Evolutionary conservation across 257 asterid genomes (phyloP), one percentile per base, ranked within the genome.

Genomic region (Nicotiana paniculata): DNA sequence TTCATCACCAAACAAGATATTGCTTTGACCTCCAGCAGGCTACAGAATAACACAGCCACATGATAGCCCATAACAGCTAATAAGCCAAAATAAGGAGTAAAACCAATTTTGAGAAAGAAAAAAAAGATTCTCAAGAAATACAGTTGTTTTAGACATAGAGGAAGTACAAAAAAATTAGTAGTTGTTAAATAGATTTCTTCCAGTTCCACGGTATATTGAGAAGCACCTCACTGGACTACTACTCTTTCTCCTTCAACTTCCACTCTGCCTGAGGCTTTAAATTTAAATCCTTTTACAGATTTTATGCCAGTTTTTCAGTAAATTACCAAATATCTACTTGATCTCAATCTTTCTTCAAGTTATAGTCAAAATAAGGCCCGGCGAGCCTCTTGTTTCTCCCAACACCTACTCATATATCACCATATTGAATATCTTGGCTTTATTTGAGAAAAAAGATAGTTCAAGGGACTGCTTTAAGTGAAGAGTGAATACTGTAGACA

Each of bases 11-110:
- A 91, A 95, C 68, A 90, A 48, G 57, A 95, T 93, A 84, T 88
- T 95, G 81, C 98, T 95, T 65, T 93, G 98, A 61, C 97, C 99
- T 69, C 98, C 98, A 28, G 99, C 97, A 72, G 98, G 99, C 98
- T 95, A 88, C 77, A 86, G 79, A 81, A 54, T 58, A 66, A 0
- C 37, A 81, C 74, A 46, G 61, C 15, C 62, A 51, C 70, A 48
- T 61, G 37, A 30, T 33, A 59, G n/a, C 28, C 24, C 83, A 74
- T n/a, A 78, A 59, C 35, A 48, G 37, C 33, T 33, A 0, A 61
- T 24, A 32, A 80, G 15, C 54, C 51, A 55, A n/a, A 37, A 59
- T 35, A 6, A 55, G 64, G 13, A 58, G 54, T 9, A 51, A 35
- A 58, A 15, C 5, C 64, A 24, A 82, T 35, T 39, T 24, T 58